Conservation (phyloP, 2,329 filamentous ascomycete species). For the Aspergillus chevalieri region DNA sequence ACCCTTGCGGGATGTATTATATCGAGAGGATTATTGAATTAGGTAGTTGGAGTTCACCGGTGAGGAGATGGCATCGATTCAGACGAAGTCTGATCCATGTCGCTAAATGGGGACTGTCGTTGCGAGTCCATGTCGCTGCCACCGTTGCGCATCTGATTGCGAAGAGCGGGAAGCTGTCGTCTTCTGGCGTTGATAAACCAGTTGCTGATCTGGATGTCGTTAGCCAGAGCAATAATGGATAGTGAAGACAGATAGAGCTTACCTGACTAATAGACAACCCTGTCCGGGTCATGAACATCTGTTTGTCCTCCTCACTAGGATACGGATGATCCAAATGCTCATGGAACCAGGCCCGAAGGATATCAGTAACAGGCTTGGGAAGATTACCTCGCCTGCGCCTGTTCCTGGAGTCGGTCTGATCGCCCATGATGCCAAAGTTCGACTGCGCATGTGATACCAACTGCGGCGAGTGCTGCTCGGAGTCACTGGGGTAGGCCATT, state of each 20-base stretch:
- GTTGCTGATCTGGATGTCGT: slow-evolving; percentile 42
- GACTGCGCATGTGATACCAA: slow-evolving; percentile 25
- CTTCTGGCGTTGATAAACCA: slow-evolving; percentile 50
- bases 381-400: slow-evolving; percentile 71
- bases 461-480: slow-evolving; percentile 27
- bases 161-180: slow-evolving; percentile 42
- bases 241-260: slow-evolving; percentile 7
- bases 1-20: not conserved
- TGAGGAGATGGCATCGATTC: slow-evolving; percentile 25
- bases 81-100: slow-evolving; percentile 23
- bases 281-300: slow-evolving; percentile 69
- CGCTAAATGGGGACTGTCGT: slow-evolving; percentile 31
- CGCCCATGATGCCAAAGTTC: slow-evolving; percentile 35
- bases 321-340: slow-evolving; percentile 76
- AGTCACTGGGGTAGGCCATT: slow-evolving; percentile 25
- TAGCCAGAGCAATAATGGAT: slow-evolving; percentile 1
- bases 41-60: slow-evolving; percentile 5
- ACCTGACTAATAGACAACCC: slow-evolving; percentile 67
- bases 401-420: slow-evolving; percentile 32
- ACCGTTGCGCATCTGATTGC: slow-evolving; percentile 37
- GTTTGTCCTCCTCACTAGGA: slow-evolving; percentile 81
- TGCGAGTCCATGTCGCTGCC: slow-evolving; percentile 23
- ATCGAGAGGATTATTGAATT: not conserved
- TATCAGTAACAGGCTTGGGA: slow-evolving; percentile 82
- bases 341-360: slow-evolving; percentile 72